A percentile compares a stretch with the other conserved stretches of the same genome.
These are phyloP conservation scores for Krasilnikovozyma curviuscula DNA, from an alignment of 768 basidiomycete species.

Conservation along the genomic window DNA sequence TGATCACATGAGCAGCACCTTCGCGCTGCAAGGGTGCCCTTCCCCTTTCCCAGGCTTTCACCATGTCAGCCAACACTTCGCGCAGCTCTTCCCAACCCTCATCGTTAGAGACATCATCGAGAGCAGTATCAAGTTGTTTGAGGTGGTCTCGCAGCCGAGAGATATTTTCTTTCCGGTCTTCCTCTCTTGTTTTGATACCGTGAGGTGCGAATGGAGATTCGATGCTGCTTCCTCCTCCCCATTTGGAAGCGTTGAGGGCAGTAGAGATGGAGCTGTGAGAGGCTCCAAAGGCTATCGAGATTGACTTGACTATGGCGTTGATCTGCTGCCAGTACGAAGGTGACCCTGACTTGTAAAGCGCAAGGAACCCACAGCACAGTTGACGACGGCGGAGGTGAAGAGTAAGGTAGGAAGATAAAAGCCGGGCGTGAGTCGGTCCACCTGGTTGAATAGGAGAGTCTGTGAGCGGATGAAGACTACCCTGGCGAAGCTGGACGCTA, in stretches of 20 bases:
- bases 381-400: slow-evolving; percentile 2
- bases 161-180: background rate
- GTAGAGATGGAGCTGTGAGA: background rate
- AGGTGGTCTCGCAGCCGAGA: background rate
- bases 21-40: background rate
- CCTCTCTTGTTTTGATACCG: background rate
- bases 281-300: background rate
- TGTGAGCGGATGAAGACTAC: no score
- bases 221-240: background rate
- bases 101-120: background rate
- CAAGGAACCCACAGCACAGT: slow-evolving; percentile 3
- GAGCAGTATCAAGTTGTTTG: background rate
- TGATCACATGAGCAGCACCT: background rate
- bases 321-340: background rate
- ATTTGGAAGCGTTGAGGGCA: background rate
- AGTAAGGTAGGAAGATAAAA: slow-evolving; percentile 1
- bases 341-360: background rate
- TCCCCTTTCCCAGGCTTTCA: slow-evolving; percentile 6
- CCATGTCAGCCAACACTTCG: slow-evolving; percentile 2
- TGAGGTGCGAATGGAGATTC: background rate
- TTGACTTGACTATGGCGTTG: background rate
- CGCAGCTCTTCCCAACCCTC: slow-evolving; percentile 4
- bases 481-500: no score
- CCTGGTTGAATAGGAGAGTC: no score
- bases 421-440: slow-evolving; percentile 3